Conservation (phyloP, 176 grass and related monocot species). For the Eleusine coracana region DNA sequence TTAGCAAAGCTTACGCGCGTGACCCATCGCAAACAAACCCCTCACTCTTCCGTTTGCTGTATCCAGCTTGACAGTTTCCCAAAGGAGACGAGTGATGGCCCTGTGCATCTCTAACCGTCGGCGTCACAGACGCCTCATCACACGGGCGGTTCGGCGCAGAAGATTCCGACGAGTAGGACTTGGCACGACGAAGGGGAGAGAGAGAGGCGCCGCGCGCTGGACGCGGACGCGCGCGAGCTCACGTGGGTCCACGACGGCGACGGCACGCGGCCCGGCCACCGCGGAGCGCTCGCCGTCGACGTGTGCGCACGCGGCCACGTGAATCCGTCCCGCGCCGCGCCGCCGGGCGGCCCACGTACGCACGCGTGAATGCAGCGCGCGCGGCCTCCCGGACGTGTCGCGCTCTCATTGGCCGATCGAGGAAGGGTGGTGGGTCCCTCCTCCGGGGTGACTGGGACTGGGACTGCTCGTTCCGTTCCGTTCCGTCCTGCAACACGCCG, state of each 20-base stretch:
- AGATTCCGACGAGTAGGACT: not conserved
- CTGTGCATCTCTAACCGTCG: not conserved
- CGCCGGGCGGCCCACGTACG: not conserved
- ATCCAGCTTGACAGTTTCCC: not conserved
- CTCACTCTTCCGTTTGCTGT: not conserved
- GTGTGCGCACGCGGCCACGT: constrained; percentile 20
- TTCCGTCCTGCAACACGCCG: not conserved
- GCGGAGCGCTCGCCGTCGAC: constrained; percentile 3
- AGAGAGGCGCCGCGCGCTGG: not conserved
- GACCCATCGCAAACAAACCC: not conserved
- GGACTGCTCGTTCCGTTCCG: not conserved
- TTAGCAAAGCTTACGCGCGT: not conserved
- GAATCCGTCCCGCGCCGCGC: too few species aligned
- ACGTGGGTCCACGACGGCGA: not conserved
- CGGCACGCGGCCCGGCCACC: constrained; percentile 20
- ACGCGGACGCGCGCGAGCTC: not conserved
- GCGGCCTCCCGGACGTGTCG: constrained; percentile 7
- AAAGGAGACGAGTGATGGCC: not conserved
- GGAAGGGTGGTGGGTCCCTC: not conserved
- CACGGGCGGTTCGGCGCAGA: not conserved
- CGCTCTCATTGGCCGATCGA: not conserved
- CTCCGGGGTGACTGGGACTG: not conserved
- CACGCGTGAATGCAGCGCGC: not conserved
- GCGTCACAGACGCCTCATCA: not conserved
- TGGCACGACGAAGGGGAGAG: not conserved